phyloP scores from a whole-genome alignment of 1,284 basidiomycete species.

The Sphagnurus paluster region DNA sequence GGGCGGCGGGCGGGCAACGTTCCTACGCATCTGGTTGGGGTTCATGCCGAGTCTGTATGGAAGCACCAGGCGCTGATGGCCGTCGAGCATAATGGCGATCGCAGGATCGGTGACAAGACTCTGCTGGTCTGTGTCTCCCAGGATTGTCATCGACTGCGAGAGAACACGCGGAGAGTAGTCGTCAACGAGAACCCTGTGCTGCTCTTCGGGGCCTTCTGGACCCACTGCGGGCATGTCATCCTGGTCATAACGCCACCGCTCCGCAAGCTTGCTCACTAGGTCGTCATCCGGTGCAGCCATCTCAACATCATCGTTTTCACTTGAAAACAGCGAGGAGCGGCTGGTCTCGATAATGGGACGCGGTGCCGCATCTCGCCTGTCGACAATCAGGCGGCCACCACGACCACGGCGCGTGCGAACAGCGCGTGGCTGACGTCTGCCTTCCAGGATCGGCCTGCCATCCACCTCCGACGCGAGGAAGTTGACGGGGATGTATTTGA shows the following conservation, averaged over 20 bases:
- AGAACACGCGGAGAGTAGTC: slow-evolving; percentile 66
- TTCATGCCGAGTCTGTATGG: slow-evolving; percentile 44
- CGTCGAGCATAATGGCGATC: slow-evolving; percentile 31
- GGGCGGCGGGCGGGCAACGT: slow-evolving; percentile 30
- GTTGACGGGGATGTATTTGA: slow-evolving; percentile 58
- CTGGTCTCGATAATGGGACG: slow-evolving; percentile 20
- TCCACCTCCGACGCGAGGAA: slow-evolving; percentile 32
- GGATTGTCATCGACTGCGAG: slow-evolving; percentile 52
- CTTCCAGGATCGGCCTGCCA: slow-evolving; percentile 19
- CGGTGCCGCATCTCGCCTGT: slow-evolving; percentile 56
- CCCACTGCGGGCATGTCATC: slow-evolving; percentile 61
- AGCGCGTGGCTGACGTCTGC: slow-evolving; percentile 39
- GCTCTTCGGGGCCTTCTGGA: slow-evolving; percentile 65
- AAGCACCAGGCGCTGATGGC: slow-evolving; percentile 32
- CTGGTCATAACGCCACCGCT: slow-evolving; percentile 70
- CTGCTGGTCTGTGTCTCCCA: slow-evolving; percentile 34
- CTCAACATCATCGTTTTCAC: slow-evolving; percentile 25
- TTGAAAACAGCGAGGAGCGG: slow-evolving; percentile 28
- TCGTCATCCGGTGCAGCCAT: slow-evolving; percentile 43
- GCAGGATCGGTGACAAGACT: slow-evolving; percentile 34
- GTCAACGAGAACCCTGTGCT: slow-evolving; percentile 66
- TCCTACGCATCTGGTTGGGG: slow-evolving; percentile 39
- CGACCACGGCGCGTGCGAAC: slow-evolving; percentile 80
- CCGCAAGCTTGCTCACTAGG: slow-evolving; percentile 44
- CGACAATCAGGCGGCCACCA: slow-evolving; percentile 78